phyloP scores from a whole-genome alignment of 768 basidiomycete species.

The Calocera viscosa region DNA sequence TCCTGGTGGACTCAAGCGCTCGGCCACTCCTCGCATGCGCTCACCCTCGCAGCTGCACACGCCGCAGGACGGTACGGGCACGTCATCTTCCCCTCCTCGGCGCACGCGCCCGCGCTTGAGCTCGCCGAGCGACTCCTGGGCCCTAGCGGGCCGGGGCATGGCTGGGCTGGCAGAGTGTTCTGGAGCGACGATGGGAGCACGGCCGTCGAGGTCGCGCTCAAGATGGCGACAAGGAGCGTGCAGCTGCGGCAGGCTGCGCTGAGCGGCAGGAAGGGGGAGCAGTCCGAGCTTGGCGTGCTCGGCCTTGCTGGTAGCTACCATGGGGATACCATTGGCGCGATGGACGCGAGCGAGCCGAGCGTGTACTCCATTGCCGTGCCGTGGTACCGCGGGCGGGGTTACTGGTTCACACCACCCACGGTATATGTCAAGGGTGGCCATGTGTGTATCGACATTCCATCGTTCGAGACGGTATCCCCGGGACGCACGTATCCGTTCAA shows the following conservation, averaged over 20 bases:
- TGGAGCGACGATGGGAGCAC: slow-evolving; percentile 93
- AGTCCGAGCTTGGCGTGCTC: slow-evolving; percentile 54
- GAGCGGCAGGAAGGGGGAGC: slow-evolving; percentile 21
- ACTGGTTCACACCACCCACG: slow-evolving; percentile 85
- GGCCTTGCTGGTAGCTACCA: slow-evolving; percentile 91
- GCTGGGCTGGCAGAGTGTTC: slow-evolving; percentile 86
- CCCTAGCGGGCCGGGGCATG: slow-evolving; percentile 58
- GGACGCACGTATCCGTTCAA: no score
- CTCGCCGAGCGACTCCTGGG: slow-evolving; percentile 68
- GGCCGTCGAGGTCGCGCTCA: slow-evolving; percentile 92
- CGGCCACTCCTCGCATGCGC: slow-evolving; percentile 64
- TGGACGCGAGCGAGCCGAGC: slow-evolving; percentile 83
- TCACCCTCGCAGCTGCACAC: slow-evolving; percentile 75
- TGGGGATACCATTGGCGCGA: slow-evolving; percentile 92
- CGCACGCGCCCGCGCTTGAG: slow-evolving; percentile 70
- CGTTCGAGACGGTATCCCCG: slow-evolving; percentile 28
- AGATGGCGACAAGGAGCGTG: slow-evolving; percentile 72
- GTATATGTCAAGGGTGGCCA: slow-evolving; percentile 54
- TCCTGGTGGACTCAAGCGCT: slow-evolving; percentile 98
- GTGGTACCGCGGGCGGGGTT: slow-evolving; percentile 87
- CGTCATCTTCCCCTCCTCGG: slow-evolving; percentile 87
- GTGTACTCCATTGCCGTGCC: slow-evolving; percentile 73
- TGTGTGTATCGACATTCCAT: slow-evolving; percentile 42
- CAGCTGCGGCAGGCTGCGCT: slow-evolving; percentile 19
- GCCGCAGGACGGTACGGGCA: slow-evolving; percentile 93